These are phyloP conservation scores for Podospora tetraspora DNA, from an alignment of 495 filamentous ascomycete species.

Conservation along the genomic window DNA sequence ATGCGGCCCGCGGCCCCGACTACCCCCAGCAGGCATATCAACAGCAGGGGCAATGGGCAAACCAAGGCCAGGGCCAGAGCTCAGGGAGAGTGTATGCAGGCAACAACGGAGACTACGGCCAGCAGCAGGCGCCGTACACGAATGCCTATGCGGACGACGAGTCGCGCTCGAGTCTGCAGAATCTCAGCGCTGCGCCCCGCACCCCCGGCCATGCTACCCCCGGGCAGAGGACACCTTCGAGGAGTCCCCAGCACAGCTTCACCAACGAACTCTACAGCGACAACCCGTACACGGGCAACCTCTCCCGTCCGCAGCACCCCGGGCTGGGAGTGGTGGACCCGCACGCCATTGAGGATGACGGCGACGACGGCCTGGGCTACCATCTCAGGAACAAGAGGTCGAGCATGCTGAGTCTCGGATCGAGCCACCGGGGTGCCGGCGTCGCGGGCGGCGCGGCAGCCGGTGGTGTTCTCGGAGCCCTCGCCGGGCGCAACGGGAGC, in stretches of 20 bases:
- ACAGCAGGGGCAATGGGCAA: constrained; percentile 26
- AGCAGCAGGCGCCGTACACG: constrained; percentile 17
- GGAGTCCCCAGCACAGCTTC: constrained; percentile 23
- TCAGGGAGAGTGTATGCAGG: constrained; percentile 9
- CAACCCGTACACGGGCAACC: constrained; percentile 46
- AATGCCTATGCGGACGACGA: constrained; percentile 7
- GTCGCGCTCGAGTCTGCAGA: constrained; percentile 23
- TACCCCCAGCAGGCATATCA: constrained; percentile 36
- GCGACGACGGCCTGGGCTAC: constrained; percentile 70
- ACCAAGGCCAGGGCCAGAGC: constrained; percentile 30
- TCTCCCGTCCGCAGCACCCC: constrained; percentile 54
- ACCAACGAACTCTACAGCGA: constrained; percentile 31
- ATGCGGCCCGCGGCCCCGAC: constrained; percentile 55
- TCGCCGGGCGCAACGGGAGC: constrained; percentile 36
- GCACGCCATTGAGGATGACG: constrained; percentile 75
- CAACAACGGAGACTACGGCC: constrained; percentile 17
- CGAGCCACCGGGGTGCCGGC: constrained; percentile 33
- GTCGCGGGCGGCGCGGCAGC: constrained; percentile 45
- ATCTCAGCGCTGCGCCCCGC: constrained; percentile 15
- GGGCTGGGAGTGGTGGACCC: constrained; percentile 61
- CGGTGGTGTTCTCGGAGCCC: constrained; percentile 51
- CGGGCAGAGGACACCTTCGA: constrained; percentile 24
- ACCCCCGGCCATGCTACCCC: constrained; percentile 21
- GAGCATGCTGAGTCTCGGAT: constrained; percentile 51
- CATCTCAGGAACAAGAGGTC: constrained; percentile 35